Evolutionary conservation across 2,329 filamentous ascomycete species (phyloP).

Genomic region (Emergomyces africanus): DNA sequence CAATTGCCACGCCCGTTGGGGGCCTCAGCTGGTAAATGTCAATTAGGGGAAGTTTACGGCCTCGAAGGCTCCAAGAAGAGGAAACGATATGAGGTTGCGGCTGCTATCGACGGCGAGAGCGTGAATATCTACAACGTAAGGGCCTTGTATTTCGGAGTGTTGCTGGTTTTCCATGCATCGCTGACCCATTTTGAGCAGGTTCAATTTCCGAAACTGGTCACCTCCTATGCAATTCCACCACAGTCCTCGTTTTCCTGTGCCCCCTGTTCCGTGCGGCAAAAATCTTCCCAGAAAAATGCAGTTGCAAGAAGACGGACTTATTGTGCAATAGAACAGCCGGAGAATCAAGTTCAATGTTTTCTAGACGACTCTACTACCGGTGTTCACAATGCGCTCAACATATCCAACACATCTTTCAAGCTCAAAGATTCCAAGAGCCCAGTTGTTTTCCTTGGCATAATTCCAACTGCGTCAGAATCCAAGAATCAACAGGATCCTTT

Average conservation of each 20-base stretch:
- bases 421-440: constrained; percentile 27
- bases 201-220: constrained; percentile 46
- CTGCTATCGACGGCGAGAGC: constrained; percentile 48
- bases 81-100: constrained; percentile 49
- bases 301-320: constrained; percentile 44
- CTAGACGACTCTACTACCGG: constrained; percentile 33
- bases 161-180: not conserved
- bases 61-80: constrained; percentile 44
- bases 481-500: constrained; percentile 21
- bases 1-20: constrained; percentile 34
- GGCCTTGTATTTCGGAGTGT: not conserved
- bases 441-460: constrained; percentile 25
- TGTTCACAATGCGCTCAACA: constrained; percentile 21
- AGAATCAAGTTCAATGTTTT: constrained; percentile 42
- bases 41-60: constrained; percentile 38
- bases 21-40: constrained; percentile 27
- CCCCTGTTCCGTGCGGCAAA: constrained; percentile 46
- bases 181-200: constrained; percentile 31
- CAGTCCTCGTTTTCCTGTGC: constrained; percentile 44
- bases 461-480: constrained; percentile 18
- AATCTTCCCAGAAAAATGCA: constrained; percentile 28
- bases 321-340: constrained; percentile 36
- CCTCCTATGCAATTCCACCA: constrained; percentile 50
- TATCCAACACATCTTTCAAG: constrained; percentile 27
- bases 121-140: constrained; percentile 51